Conservation (phyloP, 2,329 filamentous ascomycete species). For the Scedosporium apiospermum region DNA sequence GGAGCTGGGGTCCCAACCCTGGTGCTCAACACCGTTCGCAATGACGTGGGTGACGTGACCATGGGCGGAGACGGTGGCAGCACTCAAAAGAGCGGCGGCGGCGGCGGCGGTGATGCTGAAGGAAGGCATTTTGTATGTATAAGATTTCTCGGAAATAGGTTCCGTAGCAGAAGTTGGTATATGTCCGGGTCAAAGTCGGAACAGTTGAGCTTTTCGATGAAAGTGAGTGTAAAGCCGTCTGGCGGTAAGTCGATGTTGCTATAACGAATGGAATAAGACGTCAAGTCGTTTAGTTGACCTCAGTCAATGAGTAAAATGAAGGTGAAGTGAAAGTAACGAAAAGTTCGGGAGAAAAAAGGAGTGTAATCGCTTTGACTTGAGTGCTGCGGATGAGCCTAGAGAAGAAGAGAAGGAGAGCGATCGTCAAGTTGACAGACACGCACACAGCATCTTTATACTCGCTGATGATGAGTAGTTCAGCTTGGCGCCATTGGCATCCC, state of each 20-base stretch:
- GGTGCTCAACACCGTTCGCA: constrained; percentile 16
- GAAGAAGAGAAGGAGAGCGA: neutral
- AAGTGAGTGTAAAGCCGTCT: constrained; percentile 2
- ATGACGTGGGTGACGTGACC: constrained; percentile 32
- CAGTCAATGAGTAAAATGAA: constrained; percentile 6
- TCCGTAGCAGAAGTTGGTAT: neutral
- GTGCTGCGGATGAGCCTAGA: constrained; percentile 1
- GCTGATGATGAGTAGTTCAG: neutral
- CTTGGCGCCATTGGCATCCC: neutral
- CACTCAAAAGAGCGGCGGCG: neutral
- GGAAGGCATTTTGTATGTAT: constrained; percentile 14
- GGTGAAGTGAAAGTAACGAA: neutral
- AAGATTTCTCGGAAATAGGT: neutral
- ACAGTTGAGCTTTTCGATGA: neutral
- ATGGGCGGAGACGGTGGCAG: constrained; percentile 14
- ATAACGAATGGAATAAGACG: neutral
- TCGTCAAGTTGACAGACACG: neutral
- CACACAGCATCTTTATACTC: neutral
- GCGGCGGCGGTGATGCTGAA: constrained; percentile 9
- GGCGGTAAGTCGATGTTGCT: neutral
- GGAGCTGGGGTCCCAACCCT: constrained; percentile 16
- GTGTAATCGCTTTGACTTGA: constrained; percentile 4
- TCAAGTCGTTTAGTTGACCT: neutral
- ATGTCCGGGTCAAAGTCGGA: neutral
- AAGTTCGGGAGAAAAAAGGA: neutral